Evolutionary conservation across 148 eudicot species (phyloP).

Genomic region (Rhododendron mucronatum): DNA sequence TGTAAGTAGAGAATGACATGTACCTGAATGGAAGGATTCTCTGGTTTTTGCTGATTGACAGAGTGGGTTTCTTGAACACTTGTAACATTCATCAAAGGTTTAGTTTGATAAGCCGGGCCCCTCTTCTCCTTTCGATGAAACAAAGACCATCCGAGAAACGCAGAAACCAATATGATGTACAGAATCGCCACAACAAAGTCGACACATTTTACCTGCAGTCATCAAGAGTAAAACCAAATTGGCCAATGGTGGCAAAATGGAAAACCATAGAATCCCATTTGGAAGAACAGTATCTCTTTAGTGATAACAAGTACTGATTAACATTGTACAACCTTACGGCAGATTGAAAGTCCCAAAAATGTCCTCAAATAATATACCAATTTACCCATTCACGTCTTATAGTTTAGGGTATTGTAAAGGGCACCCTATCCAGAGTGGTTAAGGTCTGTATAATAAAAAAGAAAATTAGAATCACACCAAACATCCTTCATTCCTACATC

Average conservation of each 20-base stretch:
- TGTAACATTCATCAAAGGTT: constrained; percentile 52
- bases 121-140: constrained; percentile 51
- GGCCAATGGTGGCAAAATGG: not conserved
- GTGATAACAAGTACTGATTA: constrained; percentile 1
- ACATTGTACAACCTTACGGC: not conserved
- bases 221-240: constrained; percentile 15
- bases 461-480: not conserved
- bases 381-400: not conserved
- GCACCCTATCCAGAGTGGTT: not conserved
- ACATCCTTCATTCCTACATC: not conserved
- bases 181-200: constrained; percentile 68
- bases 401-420: not conserved
- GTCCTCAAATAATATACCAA: not conserved
- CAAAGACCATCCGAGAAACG: constrained; percentile 92
- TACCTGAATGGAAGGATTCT: constrained; percentile 77
- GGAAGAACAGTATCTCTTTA: not conserved
- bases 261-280: not conserved
- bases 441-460: not conserved
- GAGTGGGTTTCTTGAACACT: constrained; percentile 38
- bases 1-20: constrained; percentile 15
- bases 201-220: constrained; percentile 82
- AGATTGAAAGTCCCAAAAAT: not conserved
- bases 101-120: constrained; percentile 52
- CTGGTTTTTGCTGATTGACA: constrained; percentile 53
- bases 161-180: constrained; percentile 58